phyloP scores from a whole-genome alignment of 2,329 filamentous ascomycete genomes.

The Colletotrichum eremochloae region DNA sequence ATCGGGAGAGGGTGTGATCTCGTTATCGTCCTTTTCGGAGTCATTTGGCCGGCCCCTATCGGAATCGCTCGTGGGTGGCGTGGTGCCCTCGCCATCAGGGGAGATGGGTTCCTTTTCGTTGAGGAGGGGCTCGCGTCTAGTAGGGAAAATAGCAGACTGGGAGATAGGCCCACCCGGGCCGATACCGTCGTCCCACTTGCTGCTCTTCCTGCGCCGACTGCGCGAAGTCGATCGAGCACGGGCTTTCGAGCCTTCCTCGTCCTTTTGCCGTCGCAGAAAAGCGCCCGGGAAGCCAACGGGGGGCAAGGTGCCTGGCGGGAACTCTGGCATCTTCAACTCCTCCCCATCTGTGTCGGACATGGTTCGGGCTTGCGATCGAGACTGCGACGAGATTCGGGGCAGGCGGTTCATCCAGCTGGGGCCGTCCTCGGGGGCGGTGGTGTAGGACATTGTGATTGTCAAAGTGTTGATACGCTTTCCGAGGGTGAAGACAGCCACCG shows the following conservation, averaged over 20 bases:
- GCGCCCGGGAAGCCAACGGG: slow-evolving; percentile 79
- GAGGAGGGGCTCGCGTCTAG: slow-evolving; percentile 53
- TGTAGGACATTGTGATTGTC: slow-evolving; percentile 96
- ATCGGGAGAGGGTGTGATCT: slow-evolving; percentile 36
- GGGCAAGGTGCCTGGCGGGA: slow-evolving; percentile 78
- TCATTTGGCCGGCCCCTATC: slow-evolving; percentile 33
- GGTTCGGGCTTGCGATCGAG: slow-evolving; percentile 85
- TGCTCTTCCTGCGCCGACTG: slow-evolving; percentile 72
- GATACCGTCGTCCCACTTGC: slow-evolving; percentile 77
- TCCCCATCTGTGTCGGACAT: slow-evolving; percentile 84
- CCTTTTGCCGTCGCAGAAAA: slow-evolving; percentile 86
- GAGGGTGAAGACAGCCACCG: slow-evolving; percentile 95
- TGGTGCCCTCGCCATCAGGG: slow-evolving; percentile 42
- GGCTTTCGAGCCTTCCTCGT: slow-evolving; percentile 73
- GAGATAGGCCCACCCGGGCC: slow-evolving; percentile 89
- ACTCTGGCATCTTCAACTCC: slow-evolving; percentile 70
- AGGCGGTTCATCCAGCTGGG: slow-evolving; percentile 96
- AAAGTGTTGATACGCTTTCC: slow-evolving; percentile 98
- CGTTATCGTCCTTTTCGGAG: slow-evolving; percentile 34
- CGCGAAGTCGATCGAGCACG: slow-evolving; percentile 64
- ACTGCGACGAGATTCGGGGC: slow-evolving; percentile 76
- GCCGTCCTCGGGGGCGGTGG: slow-evolving; percentile 87
- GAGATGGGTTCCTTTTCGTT: slow-evolving; percentile 47
- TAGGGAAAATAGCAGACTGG: slow-evolving; percentile 89
- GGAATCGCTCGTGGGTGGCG: slow-evolving; percentile 22